Evolutionary conservation across 2,329 filamentous ascomycete genomes (phyloP).

Genomic region (Diatrype stigma): DNA sequence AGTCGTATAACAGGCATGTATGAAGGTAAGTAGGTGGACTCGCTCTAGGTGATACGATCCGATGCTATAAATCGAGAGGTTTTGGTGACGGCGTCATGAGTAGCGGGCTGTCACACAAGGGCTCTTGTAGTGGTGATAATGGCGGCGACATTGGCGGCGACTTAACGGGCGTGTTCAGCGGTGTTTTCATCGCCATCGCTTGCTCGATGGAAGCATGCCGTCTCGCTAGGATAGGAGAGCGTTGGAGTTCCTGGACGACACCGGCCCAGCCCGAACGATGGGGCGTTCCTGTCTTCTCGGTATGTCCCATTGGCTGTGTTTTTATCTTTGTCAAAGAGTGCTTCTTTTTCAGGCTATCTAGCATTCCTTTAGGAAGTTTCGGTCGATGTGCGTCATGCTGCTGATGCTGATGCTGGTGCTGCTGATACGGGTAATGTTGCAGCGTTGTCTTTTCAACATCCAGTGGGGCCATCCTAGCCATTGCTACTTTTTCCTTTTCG

Average conservation of each 20-base stretch:
- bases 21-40: background rate
- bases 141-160: conserved; percentile 30
- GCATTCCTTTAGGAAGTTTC: conserved; percentile 36
- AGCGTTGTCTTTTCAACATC: too few species aligned
- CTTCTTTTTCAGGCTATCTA: conserved; percentile 40
- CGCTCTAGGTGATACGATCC: background rate
- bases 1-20: background rate
- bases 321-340: conserved; percentile 50
- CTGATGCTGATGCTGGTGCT: conserved; percentile 6
- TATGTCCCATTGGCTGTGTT: conserved; percentile 50
- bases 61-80: conserved; percentile 8
- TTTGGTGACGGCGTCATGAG: conserved; percentile 11
- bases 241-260: conserved; percentile 60
- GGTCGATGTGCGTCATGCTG: conserved; percentile 26
- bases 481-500: conserved; percentile 30
- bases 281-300: conserved; percentile 40
- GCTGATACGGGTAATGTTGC: too few species aligned
- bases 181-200: conserved; percentile 36
- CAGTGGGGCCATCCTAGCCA: conserved; percentile 25
- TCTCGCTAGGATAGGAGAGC: conserved; percentile 56
- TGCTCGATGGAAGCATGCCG: conserved; percentile 60
- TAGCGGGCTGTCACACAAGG: conserved; percentile 13
- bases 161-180: background rate
- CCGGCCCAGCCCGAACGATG: conserved; percentile 58
- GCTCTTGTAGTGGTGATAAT: conserved; percentile 18